Percentiles rank a stretch among this genome's conserved stretches.
These are phyloP conservation scores for Zancudomyces culisetae DNA, from an alignment of 371 early-diverging fungal species.

Conservation along the genomic window DNA sequence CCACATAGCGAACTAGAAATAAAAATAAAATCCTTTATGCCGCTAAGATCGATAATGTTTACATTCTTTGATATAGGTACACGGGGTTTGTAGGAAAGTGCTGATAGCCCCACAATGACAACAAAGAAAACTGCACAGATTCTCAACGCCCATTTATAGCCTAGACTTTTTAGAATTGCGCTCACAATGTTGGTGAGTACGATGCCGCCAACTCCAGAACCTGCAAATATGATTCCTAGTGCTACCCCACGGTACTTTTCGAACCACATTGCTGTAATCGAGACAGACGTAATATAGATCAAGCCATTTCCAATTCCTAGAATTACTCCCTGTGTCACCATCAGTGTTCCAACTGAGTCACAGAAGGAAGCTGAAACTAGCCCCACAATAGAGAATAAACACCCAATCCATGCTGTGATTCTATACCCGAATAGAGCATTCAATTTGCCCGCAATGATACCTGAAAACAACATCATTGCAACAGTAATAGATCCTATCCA, in stretches of 20 bases:
- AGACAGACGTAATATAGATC: constrained; percentile 26
- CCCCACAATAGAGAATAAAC: constrained; percentile 28
- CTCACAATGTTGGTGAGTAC: constrained; percentile 24
- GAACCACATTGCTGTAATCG: constrained; percentile 31
- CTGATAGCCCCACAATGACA: constrained; percentile 19
- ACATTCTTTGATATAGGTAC: constrained; percentile 14
- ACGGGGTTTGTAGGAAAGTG: constrained; percentile 27
- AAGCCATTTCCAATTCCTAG: constrained; percentile 30
- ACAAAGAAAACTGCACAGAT: constrained; percentile 17
- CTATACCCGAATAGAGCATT: constrained; percentile 34
- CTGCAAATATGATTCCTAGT: constrained; percentile 31
- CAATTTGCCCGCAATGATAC: constrained; percentile 38
- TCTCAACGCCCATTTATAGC: constrained; percentile 25
- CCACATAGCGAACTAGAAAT: constrained; percentile 9
- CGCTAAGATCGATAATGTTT: constrained; percentile 17
- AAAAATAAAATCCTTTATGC: constrained; percentile 15
- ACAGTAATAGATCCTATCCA: constrained; percentile 31
- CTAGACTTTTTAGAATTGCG: constrained; percentile 17
- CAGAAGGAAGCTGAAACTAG: constrained; percentile 34
- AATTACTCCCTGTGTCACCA: constrained; percentile 39
- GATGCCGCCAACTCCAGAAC: constrained; percentile 33
- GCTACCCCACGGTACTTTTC: constrained; percentile 27
- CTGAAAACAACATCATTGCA: constrained; percentile 32
- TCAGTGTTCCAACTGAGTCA: constrained; percentile 35
- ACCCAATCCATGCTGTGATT: constrained; percentile 35